Evolutionary conservation across 768 basidiomycete species (phyloP).

Genomic region (Suillus hirtellus): DNA sequence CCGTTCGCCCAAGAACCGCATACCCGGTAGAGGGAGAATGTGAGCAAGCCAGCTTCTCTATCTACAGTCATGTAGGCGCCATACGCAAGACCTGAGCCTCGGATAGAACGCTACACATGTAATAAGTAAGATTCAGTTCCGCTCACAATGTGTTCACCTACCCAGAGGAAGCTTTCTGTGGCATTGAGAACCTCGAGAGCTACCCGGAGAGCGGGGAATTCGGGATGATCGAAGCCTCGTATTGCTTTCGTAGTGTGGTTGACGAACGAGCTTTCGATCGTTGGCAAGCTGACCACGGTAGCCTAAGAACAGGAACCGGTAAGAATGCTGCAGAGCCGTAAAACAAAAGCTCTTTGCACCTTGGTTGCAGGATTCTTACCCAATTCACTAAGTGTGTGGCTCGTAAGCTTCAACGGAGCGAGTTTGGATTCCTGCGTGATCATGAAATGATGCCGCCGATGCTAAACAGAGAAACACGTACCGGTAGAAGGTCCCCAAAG

Average conservation of each 20-base stretch:
- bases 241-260: conserved; percentile 78
- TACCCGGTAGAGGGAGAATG: conserved; percentile 79
- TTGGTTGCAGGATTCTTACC: conserved; percentile 74
- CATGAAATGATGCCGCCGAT: conserved; percentile 11
- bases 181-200: conserved; percentile 88
- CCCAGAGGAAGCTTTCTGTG: conserved; percentile 94
- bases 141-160: conserved; percentile 30
- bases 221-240: conserved; percentile 76
- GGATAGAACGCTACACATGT: conserved; percentile 70
- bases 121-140: conserved; percentile 14
- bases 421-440: conserved; percentile 49
- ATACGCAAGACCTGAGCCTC: conserved; percentile 93
- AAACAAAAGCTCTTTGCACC: conserved; percentile 40
- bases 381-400: conserved; percentile 68
- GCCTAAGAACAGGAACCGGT: conserved; percentile 46
- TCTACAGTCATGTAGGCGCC: conserved; percentile 79
- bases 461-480: conserved; percentile 30
- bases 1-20: conserved; percentile 23
- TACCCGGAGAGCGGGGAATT: conserved; percentile 84
- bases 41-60: conserved; percentile 74
- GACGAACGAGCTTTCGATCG: conserved; percentile 91
- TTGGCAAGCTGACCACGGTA: conserved; percentile 84
- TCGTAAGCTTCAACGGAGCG: conserved; percentile 63
- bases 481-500: conserved; percentile 63
- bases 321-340: conserved; percentile 12